Evolutionary conservation across 305 asterid genomes (phyloP), one percentile per base, ranked within the genome.

Genomic region (Ilex paraguariensis): DNA sequence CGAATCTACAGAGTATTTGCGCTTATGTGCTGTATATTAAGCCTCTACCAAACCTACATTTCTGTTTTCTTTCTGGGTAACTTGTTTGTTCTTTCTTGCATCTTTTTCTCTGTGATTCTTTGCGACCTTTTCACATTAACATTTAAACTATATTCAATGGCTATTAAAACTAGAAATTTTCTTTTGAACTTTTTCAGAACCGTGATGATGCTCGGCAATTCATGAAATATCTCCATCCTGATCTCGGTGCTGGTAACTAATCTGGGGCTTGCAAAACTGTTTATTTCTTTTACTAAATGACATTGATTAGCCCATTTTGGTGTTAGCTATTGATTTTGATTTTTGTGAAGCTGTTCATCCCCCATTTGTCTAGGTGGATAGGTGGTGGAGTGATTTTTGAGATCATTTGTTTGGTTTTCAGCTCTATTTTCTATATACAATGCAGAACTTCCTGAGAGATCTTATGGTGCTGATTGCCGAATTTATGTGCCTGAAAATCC

Each of bases 371-470:
- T 42, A 11, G 10, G 12, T 42, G 48, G 12, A 42, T 7, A 42
- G 48, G 48, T 6, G 8, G 8, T 42, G 12, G 8, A 6, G 8
- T 42, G 48, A 42, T 42, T 42, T 6, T 42, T 42, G 48, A 42
- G 10, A 6, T 6, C 48, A 6, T 50, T 11, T 50, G 6, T n/a
- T 50, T 50, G 28, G 30, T 33, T 39, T 61, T 57, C 61, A 14
- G 31, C 66, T 57, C 30, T 57, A 57, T 56, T 21, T 21, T 60
- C 48, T 63, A 66, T 53, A 53, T 71, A 56, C 75, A 56, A 31
- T 74, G 81, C 79, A 94, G 98, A 94, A 79, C 98, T 94, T 74
- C 98, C 99, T 14, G 99, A 94, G 77, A 81, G 83, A 79, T 94
- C 99, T 6, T 94, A 94, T 55, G 97, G 98, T 21, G 78, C 87